Percentiles rank a stretch among this genome's conserved stretches.
phyloP scores from a whole-genome alignment of 2,329 filamentous ascomycete species.

The Pseudocercospora ulei region DNA sequence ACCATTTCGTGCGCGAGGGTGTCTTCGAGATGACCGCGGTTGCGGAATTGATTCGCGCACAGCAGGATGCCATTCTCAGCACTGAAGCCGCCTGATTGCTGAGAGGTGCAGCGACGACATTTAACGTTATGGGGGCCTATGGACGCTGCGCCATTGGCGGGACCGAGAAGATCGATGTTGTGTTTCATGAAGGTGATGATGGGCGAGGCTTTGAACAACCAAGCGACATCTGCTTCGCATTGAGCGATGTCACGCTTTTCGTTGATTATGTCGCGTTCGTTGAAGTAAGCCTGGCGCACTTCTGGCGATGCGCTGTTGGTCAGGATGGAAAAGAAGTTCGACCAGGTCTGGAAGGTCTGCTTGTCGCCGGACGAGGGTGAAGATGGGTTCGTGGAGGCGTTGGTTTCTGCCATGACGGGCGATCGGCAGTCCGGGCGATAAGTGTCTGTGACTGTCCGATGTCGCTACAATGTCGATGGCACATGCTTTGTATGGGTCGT shows the following conservation, averaged over 20 bases:
- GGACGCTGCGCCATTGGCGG: slow-evolving; percentile 43
- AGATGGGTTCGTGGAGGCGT: slow-evolving; percentile 8
- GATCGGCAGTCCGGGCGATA: too few species aligned
- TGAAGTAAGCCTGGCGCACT: slow-evolving; percentile 65
- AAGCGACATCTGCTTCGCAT: slow-evolving; percentile 75
- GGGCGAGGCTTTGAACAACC: slow-evolving; percentile 73
- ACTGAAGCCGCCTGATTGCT: slow-evolving; percentile 74
- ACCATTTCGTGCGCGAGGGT: slow-evolving; percentile 96
- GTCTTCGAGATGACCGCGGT: slow-evolving; percentile 76
- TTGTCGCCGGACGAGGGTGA: slow-evolving; percentile 19
- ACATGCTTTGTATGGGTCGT: too few species aligned
- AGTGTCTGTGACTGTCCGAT: too few species aligned
- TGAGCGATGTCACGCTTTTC: slow-evolving; percentile 68
- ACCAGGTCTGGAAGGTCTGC: slow-evolving; percentile 51
- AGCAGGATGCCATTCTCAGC: slow-evolving; percentile 78
- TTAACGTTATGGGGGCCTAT: slow-evolving; percentile 66
- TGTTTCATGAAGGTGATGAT: slow-evolving; percentile 77
- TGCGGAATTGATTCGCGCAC: slow-evolving; percentile 81
- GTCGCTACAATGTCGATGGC: too few species aligned
- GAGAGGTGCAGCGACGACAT: slow-evolving; percentile 66
- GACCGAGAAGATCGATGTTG: slow-evolving; percentile 66
- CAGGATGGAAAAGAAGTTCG: slow-evolving; percentile 77
- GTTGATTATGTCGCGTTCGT: slow-evolving; percentile 62
- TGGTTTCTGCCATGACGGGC: slow-evolving; percentile 14
- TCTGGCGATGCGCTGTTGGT: slow-evolving; percentile 60